Evolutionary conservation across 2,329 filamentous ascomycete species (phyloP).

Genomic region (Penicillium griseofulvum): DNA sequence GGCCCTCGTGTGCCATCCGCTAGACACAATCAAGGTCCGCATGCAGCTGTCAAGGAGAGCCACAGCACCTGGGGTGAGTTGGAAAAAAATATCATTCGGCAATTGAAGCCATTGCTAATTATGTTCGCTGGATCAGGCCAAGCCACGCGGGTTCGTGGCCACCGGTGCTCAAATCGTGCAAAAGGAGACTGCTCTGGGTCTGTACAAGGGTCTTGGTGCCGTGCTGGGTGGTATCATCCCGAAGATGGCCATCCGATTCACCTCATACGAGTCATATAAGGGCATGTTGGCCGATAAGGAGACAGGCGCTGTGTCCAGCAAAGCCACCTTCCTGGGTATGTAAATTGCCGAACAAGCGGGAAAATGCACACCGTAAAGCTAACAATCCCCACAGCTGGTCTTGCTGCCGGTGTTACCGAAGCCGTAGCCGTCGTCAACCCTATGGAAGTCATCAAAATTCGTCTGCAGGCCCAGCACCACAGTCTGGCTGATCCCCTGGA

Average conservation of each 20-base stretch:
- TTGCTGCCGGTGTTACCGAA: constrained; percentile 91
- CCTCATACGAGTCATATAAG: constrained; percentile 96
- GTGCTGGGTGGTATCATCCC: constrained; percentile 95
- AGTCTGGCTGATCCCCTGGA: constrained; percentile 96
- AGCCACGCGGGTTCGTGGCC: constrained; percentile 79
- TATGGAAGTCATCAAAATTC: constrained; percentile 99
- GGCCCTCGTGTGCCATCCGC: constrained; percentile 89
- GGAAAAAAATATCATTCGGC: background rate
- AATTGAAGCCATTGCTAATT: constrained; percentile 10
- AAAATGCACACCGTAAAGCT: background rate
- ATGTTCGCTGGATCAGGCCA: constrained; percentile 45
- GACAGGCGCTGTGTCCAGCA: constrained; percentile 66
- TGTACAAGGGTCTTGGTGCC: constrained; percentile 98
- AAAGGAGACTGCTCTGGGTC: constrained; percentile 83
- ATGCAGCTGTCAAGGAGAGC: constrained; percentile 96
- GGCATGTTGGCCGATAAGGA: constrained; percentile 68
- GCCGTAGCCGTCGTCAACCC: constrained; percentile 94
- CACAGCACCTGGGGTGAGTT: constrained; percentile 69
- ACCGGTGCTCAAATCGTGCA: constrained; percentile 85
- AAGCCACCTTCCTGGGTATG: constrained; percentile 68
- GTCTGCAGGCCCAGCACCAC: constrained; percentile 96
- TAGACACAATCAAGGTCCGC: constrained; percentile 98
- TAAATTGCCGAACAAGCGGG: constrained; percentile 4
- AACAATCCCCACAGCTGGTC: constrained; percentile 61
- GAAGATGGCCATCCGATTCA: constrained; percentile 99